Base-by-base conservation (phyloP, 2,329 filamentous ascomycete species). In the Pyricularia sp. region DNA sequence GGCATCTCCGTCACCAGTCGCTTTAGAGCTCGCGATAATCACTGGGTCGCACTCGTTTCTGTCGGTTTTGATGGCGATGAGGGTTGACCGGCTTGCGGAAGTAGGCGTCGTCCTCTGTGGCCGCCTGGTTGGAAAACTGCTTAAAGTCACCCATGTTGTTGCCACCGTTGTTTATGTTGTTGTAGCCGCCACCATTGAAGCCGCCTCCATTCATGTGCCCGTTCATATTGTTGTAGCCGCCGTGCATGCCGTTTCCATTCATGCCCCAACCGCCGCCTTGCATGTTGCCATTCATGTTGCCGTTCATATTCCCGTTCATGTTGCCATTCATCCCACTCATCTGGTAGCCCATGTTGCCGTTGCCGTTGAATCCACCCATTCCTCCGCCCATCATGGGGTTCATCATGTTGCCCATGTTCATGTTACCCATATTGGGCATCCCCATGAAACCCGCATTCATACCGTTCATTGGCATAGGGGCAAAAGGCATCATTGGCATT, bases 81-180 rank as follows among this genome's bases (percentile, higher is more conserved):
- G 94, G 94, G 77, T 99, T 99, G 71, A 98, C 92, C 0, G 95
- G 95, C 78, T 97, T 94, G 69, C 95, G 88, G 78, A 98, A 96
- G 80, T 99, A 99, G 7, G 95, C 92, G 70, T 93, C 92, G 69
- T 97, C 93, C 69, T 96, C 92, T 72, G 88, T 88, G 70, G 85
- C 89, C 2, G 85, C 84, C 70, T 82, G 81, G 1, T 78, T 75
- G 66, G 84, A 84, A 73, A 85, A 84, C 70, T 82, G 81, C 0
- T 78, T 75, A 66, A 84, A 84, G 72, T 81, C 81, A 70, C 64
- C 72, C 71, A 14, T 72, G 70, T 31, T 74, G 70, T 67, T 73
- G 69, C 66, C 69, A 59, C 68, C 69, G 20, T 68, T 65, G 67
- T 69, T 69, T 65, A 71, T 70, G 65, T 70, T 71, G 69, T 69